Evolutionary conservation across 2,329 filamentous ascomycete species (phyloP).

Genomic region (Penicillium sclerotiorum): DNA sequence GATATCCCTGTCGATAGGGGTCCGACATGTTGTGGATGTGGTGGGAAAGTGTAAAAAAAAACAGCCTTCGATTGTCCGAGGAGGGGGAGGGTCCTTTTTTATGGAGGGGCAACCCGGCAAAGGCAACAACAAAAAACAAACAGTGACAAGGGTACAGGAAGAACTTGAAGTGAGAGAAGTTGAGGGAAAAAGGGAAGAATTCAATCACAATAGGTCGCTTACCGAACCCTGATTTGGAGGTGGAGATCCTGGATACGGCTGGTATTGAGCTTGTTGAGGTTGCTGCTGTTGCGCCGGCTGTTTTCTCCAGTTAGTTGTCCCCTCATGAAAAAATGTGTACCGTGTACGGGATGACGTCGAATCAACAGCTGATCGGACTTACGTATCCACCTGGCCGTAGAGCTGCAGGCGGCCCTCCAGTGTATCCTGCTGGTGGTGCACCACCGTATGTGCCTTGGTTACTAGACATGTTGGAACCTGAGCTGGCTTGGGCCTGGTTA

Average conservation of each 20-base stretch:
- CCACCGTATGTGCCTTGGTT: slow-evolving; percentile 35
- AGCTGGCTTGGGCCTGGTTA: slow-evolving; percentile 10
- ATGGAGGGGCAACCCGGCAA: slow-evolving; percentile 4
- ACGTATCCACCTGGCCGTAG: slow-evolving; percentile 53
- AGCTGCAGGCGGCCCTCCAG: slow-evolving; percentile 36
- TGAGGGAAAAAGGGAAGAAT: slow-evolving; percentile 3
- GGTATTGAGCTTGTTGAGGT: slow-evolving; percentile 52
- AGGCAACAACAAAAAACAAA: slow-evolving; percentile 14
- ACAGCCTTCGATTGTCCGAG: slow-evolving; percentile 10
- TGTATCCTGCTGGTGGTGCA: slow-evolving; percentile 41
- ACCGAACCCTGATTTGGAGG: slow-evolving; percentile 38
- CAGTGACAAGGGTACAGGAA: slow-evolving; percentile 10
- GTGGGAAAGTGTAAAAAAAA: slow-evolving; percentile 6
- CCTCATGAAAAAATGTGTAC: neutral
- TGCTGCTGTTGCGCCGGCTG: slow-evolving; percentile 17
- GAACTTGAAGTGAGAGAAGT: neutral
- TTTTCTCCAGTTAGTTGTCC: neutral
- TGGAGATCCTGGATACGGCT: slow-evolving; percentile 55
- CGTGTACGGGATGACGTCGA: slow-evolving; percentile 29
- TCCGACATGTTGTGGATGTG: slow-evolving; percentile 35
- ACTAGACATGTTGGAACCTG: slow-evolving; percentile 22
- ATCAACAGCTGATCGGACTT: slow-evolving; percentile 42
- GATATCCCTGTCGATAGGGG: slow-evolving; percentile 41
- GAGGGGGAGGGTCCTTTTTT: neutral
- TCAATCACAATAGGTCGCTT: slow-evolving; percentile 30